Conservation (phyloP, 345 rosid species). For the Acer campestre region DNA sequence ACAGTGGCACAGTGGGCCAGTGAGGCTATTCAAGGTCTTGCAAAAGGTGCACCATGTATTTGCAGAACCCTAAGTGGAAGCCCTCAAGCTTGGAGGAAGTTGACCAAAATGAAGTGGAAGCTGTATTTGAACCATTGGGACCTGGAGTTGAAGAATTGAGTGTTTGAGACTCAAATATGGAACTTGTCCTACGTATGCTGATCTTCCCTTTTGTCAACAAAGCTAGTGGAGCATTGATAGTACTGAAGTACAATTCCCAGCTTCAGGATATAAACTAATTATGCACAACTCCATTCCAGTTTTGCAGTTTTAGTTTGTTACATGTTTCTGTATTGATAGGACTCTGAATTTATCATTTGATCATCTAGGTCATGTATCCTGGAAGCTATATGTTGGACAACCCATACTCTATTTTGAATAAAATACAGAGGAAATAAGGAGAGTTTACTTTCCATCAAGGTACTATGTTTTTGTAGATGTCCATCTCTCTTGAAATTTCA, state of each 20-base stretch:
- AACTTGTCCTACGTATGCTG: not conserved
- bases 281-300: not conserved
- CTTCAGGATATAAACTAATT: not conserved
- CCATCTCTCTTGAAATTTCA: not conserved
- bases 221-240: not conserved
- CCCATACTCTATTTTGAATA: too few species aligned
- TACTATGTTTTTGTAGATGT: not conserved
- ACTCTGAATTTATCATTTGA: not conserved
- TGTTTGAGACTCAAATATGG: slow-evolving; percentile 34
- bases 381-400: not conserved
- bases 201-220: not conserved
- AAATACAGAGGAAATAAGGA: not conserved
- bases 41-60: slow-evolving; percentile 69
- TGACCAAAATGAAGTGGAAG: slow-evolving; percentile 60
- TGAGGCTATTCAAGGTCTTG: slow-evolving; percentile 81
- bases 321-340: not conserved
- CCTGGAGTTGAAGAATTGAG: slow-evolving; percentile 57
- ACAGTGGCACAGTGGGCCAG: slow-evolving; percentile 83
- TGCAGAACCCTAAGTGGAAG: slow-evolving; percentile 90
- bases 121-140: slow-evolving; percentile 59
- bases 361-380: not conserved
- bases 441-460: too few species aligned
- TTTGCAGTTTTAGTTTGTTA: not conserved
- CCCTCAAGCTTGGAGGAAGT: slow-evolving; percentile 74
- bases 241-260: not conserved